Evolutionary conservation across 2,329 filamentous ascomycete genomes (phyloP).

Genomic region (Colletotrichum sp.): DNA sequence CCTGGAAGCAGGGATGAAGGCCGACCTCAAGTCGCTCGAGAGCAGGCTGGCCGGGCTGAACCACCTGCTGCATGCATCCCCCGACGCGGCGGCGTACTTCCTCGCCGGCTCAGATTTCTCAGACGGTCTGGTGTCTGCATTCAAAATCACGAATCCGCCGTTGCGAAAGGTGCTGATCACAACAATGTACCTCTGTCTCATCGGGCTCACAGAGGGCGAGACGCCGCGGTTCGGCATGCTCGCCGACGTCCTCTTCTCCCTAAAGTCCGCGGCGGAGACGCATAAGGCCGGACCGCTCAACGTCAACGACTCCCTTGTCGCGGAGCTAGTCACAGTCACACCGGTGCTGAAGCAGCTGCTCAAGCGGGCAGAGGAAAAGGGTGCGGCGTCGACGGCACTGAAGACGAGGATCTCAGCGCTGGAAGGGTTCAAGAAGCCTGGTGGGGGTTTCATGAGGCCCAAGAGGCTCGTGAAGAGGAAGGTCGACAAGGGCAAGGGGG

Average conservation of each 20-base stretch:
- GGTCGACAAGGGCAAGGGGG: constrained; percentile 70
- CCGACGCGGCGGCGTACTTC: constrained; percentile 64
- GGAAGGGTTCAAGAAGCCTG: constrained; percentile 62
- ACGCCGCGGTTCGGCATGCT: constrained; percentile 76
- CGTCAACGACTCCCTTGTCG: constrained; percentile 74
- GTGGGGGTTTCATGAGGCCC: constrained; percentile 52
- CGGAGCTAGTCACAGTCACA: constrained; percentile 81
- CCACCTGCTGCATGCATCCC: constrained; percentile 66
- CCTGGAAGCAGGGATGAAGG: constrained; percentile 65
- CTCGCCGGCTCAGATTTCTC: constrained; percentile 88
- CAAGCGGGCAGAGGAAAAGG: constrained; percentile 54
- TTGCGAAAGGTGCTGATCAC: constrained; percentile 73
- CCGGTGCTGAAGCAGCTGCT: constrained; percentile 72
- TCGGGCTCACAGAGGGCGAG: constrained; percentile 70
- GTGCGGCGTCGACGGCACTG: constrained; percentile 57
- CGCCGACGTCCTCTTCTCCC: constrained; percentile 81
- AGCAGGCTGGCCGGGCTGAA: constrained; percentile 63
- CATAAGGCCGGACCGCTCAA: constrained; percentile 62
- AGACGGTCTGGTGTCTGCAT: constrained; percentile 74
- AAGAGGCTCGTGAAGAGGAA: constrained; percentile 58
- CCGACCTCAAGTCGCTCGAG: constrained; percentile 61
- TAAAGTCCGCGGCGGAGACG: constrained; percentile 74
- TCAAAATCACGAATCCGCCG: constrained; percentile 65
- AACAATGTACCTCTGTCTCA: constrained; percentile 76
- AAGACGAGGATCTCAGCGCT: constrained; percentile 67